phyloP scores from a whole-genome alignment of 2,329 filamentous ascomycete species.

The Ophiostoma novo-ulmi region DNA sequence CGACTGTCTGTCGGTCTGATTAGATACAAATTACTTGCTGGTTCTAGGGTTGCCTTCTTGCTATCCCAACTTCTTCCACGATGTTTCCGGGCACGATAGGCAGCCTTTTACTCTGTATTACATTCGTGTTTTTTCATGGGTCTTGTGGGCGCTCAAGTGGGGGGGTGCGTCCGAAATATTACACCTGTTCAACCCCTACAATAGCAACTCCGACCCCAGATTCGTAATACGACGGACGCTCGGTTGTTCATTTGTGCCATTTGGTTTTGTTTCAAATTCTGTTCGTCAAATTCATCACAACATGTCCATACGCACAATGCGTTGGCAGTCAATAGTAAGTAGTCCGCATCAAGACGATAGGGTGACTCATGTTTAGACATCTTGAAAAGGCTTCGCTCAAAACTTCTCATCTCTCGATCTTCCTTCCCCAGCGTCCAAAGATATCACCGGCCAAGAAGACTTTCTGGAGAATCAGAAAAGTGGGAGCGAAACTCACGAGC shows the following conservation, averaged over 20 bases:
- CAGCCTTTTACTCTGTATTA: background rate
- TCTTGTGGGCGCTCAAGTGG: background rate
- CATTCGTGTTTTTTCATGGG: too few species aligned
- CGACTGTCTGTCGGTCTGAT: background rate
- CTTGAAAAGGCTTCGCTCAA: background rate
- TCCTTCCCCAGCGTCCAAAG: background rate
- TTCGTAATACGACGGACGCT: conserved; percentile 22
- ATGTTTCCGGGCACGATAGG: background rate
- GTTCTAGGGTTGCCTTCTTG: background rate
- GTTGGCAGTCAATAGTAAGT: background rate
- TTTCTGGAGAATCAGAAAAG: background rate
- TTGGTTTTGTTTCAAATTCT: background rate
- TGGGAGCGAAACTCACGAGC: conserved; percentile 8
- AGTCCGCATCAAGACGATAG: background rate
- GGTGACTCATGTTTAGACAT: background rate
- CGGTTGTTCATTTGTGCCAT: background rate
- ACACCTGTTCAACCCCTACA: conserved; percentile 7
- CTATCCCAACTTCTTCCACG: background rate
- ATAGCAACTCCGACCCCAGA: conserved; percentile 17
- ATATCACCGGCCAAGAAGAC: background rate
- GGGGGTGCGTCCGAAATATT: background rate
- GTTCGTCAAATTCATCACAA: background rate
- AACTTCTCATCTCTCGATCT: background rate
- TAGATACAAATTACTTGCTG: background rate
- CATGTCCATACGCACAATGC: background rate